Conservation (phyloP, 148 eudicot genomes). For the Rhododendron griersonianum region DNA sequence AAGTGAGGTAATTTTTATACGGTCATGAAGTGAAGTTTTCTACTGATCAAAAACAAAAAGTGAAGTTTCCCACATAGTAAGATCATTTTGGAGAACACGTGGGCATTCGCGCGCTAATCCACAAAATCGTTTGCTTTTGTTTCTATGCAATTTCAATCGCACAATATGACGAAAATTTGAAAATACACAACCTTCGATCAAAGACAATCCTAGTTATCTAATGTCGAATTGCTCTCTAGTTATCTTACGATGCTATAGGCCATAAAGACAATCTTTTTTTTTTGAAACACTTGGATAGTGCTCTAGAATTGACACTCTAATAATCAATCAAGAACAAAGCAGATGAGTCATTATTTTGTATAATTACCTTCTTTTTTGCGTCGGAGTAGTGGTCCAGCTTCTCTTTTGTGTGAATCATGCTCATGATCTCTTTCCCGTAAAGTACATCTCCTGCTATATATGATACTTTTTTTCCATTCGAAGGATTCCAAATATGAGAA, state of each 20-base stretch:
- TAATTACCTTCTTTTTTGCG: background rate
- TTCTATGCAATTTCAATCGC: too few species aligned
- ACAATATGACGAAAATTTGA: too few species aligned
- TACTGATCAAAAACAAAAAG: too few species aligned
- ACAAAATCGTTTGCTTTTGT: too few species aligned
- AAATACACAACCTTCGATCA: background rate
- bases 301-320: background rate
- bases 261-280: too few species aligned
- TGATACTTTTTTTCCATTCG: too few species aligned
- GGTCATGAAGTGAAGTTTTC: background rate
- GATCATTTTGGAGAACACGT: too few species aligned
- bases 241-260: too few species aligned
- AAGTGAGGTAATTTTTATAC: too few species aligned
- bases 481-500: background rate
- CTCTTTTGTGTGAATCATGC: background rate
- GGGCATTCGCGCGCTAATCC: too few species aligned
- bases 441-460: background rate
- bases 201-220: background rate
- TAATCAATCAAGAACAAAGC: background rate
- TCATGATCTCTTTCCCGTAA: background rate
- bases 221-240: too few species aligned
- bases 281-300: background rate
- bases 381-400: background rate
- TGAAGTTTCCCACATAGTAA: too few species aligned
- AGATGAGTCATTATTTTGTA: background rate